Percentiles rank a stretch among this genome's conserved stretches.
phyloP scores from a whole-genome alignment of 1,139 yeast species.

The Spathaspora sp. region DNA sequence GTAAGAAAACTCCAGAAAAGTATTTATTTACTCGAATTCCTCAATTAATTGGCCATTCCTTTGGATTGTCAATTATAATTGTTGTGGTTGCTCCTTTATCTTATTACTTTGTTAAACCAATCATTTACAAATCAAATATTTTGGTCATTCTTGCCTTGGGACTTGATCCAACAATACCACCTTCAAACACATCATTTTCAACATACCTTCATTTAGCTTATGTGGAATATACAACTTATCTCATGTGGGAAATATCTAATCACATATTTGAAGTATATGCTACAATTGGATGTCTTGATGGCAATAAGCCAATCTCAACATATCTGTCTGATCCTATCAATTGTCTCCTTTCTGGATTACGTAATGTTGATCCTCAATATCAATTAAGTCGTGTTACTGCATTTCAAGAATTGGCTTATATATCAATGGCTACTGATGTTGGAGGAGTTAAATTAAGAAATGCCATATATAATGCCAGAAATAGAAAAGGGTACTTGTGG shows the following conservation, averaged over 20 bases:
- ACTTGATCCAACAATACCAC: slow-evolving; percentile 33
- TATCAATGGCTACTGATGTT: slow-evolving; percentile 49
- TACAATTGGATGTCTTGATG: slow-evolving; percentile 79
- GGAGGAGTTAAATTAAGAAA: slow-evolving; percentile 46
- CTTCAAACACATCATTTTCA: slow-evolving; percentile 36
- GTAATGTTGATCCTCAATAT: slow-evolving; percentile 41
- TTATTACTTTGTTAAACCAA: slow-evolving; percentile 44
- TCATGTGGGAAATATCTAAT: slow-evolving; percentile 64
- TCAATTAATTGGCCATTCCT: slow-evolving; percentile 35
- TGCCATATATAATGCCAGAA: slow-evolving; percentile 53
- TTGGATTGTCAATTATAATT: slow-evolving; percentile 31
- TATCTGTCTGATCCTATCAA: slow-evolving; percentile 71
- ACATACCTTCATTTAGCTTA: slow-evolving; percentile 36
- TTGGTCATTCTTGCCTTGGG: slow-evolving; percentile 28
- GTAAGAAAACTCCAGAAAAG: slow-evolving; percentile 40
- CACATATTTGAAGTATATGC: slow-evolving; percentile 70
- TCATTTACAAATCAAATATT: slow-evolving; percentile 42
- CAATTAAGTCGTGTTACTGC: slow-evolving; percentile 67
- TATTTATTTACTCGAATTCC: slow-evolving; percentile 34
- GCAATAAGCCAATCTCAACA: slow-evolving; percentile 67
- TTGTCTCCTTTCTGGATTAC: slow-evolving; percentile 72
- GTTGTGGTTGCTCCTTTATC: slow-evolving; percentile 42
- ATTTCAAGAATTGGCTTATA: slow-evolving; percentile 69
- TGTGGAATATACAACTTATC: slow-evolving; percentile 38
- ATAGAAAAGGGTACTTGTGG: slow-evolving; percentile 53